A percentile compares a stretch with the other conserved stretches of the same genome.
Evolutionary conservation across 352 stramenopile species (phyloP).

Genomic region (Elongisporangium anandrum): DNA sequence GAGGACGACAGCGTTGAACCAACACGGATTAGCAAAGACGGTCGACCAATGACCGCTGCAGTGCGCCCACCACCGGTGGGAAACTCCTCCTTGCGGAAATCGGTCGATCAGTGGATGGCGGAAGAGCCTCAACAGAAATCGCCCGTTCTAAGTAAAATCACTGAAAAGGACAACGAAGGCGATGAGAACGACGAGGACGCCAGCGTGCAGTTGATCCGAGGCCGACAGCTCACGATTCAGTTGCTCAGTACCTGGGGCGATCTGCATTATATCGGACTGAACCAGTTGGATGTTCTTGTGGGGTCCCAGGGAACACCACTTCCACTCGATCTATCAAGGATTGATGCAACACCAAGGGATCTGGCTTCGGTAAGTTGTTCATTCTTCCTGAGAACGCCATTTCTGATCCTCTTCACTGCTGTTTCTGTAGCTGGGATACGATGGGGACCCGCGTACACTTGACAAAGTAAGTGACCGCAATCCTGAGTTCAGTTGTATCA

Average conservation of each 20-base stretch:
- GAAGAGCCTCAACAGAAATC: conserved; percentile 50
- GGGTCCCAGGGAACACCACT: conserved; percentile 34
- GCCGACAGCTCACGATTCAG: conserved; percentile 45
- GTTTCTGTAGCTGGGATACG: conserved; percentile 49
- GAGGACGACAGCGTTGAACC: conserved; percentile 9
- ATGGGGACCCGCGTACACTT: conserved; percentile 77
- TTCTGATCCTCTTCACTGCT: not conserved
- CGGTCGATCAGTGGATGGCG: conserved; percentile 34
- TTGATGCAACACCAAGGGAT: conserved; percentile 65
- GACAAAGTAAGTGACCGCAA: conserved; percentile 57
- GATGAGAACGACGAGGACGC: conserved; percentile 11
- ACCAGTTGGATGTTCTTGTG: conserved; percentile 64
- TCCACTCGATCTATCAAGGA: conserved; percentile 30
- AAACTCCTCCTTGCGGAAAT: conserved; percentile 21
- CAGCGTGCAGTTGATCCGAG: conserved; percentile 23
- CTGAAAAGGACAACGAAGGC: conserved; percentile 10
- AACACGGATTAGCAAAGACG: conserved; percentile 9
- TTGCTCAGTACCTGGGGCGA: conserved; percentile 76
- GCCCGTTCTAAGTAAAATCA: conserved; percentile 30
- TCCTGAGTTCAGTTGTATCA: not conserved
- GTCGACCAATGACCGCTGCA: conserved; percentile 45
- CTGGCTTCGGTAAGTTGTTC: conserved; percentile 44
- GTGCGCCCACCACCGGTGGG: conserved; percentile 5
- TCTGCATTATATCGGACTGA: conserved; percentile 81
- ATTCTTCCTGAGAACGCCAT: conserved; percentile 2